phyloP scores from a whole-genome alignment of 2,329 filamentous ascomycete genomes.

The Ophioceras dolichostomum region DNA sequence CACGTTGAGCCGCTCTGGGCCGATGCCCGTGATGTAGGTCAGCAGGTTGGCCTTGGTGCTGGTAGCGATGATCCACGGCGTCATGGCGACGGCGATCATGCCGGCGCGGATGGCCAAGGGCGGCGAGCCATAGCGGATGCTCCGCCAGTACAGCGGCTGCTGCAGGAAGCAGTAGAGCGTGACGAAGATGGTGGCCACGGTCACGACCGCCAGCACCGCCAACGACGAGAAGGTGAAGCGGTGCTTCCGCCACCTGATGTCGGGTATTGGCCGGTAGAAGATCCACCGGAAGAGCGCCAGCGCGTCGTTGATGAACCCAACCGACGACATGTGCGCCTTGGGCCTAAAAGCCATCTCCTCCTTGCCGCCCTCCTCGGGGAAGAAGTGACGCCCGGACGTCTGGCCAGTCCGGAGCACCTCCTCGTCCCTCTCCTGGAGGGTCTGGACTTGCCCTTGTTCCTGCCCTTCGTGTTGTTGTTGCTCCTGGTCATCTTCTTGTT shows the following conservation, averaged over 20 bases:
- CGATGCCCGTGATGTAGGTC: conserved; percentile 74
- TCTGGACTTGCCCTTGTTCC: too few relatives aligned
- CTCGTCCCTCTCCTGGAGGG: too few relatives aligned
- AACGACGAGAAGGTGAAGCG: conserved; percentile 72
- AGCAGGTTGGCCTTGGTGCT: conserved; percentile 88
- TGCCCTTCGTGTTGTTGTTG: too few relatives aligned
- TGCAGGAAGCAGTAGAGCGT: conserved; percentile 75
- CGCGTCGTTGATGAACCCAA: conserved; percentile 62
- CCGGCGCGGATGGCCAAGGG: conserved; percentile 77
- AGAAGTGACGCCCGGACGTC: conserved; percentile 55
- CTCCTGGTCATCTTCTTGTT: background rate
- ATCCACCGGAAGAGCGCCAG: conserved; percentile 78
- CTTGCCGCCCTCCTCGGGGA: conserved; percentile 44
- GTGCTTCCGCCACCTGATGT: conserved; percentile 54
- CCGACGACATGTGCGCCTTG: conserved; percentile 65
- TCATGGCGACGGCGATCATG: conserved; percentile 84
- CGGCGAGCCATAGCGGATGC: conserved; percentile 77
- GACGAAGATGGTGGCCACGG: conserved; percentile 58
- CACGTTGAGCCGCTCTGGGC: conserved; percentile 84
- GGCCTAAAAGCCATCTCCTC: conserved; percentile 44
- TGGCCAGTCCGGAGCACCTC: conserved; percentile 18
- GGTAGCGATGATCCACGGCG: conserved; percentile 83
- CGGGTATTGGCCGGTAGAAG: conserved; percentile 78
- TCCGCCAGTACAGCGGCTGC: conserved; percentile 80
- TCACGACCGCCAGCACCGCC: conserved; percentile 55